Evolutionary conservation across 768 basidiomycete genomes (phyloP), one percentile per base, ranked within the genome.

Genomic region (Sarcodon sp.): DNA sequence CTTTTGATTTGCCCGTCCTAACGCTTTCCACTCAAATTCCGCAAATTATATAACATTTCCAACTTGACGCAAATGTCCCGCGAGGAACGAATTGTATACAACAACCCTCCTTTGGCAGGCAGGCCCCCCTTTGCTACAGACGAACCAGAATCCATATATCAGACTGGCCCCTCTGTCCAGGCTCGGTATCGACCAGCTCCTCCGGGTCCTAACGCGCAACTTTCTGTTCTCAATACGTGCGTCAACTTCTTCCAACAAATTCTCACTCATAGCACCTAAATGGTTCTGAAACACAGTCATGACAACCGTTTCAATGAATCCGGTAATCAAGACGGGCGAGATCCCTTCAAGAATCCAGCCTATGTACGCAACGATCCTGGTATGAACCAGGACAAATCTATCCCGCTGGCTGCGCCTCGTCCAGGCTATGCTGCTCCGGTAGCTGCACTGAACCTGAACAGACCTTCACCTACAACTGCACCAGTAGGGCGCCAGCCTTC

Each of bases 371-470:
- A 27, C 21, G 21, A 4, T 27, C 50, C 53, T 35, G 38, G 44
- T 39, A 49, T 51, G 13, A 54, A 47, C 43, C 58, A 56, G 52
- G 56, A 21, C 33, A 45, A 55, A 46, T 52, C 53, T 39, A 58
- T 69, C 43, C 68, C 72, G 7, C 76, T 87, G 52, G 82, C 77
- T 3, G 78, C 83, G 3, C 85, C 84, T 21, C 72, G 72, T 35
- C 84, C 85, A 3, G 84, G 85, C 6, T 87, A 87, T 54, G 75
- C 81, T 32, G 76, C 81, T 3, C 80, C 80, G 33, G 73, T 86
- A 31, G 68, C 80, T 11, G 80, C 76, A 2, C 73, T 85, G 33
- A 79, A 76, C 53, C 64, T 83, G 32, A 63, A 75, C 4, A 72
- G 67, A 38, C 76, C 75, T 1, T 64, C 66, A 31, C 67, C 70